phyloP scores from a whole-genome alignment of 2,329 filamentous ascomycete genomes.

The Eutypa lata region DNA sequence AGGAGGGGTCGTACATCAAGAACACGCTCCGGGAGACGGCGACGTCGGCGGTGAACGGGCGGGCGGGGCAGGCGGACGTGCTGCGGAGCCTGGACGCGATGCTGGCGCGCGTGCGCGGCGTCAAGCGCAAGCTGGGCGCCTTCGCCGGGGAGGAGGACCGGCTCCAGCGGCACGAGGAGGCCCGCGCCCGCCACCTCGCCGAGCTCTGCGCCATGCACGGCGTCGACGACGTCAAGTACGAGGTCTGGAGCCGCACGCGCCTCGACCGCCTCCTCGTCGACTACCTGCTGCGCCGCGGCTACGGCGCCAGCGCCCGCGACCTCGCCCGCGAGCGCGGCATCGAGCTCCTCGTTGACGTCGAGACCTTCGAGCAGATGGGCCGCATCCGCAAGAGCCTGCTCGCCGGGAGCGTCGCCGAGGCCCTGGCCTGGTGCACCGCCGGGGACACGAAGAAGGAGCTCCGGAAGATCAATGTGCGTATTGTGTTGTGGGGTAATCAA shows the following conservation, averaged over 20 bases:
- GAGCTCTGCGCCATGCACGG: conserved; percentile 77
- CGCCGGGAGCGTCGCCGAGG: conserved; percentile 70
- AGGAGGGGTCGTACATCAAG: conserved; percentile 62
- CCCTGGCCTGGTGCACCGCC: conserved; percentile 76
- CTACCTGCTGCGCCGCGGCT: conserved; percentile 82
- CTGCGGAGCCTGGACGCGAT: conserved; percentile 80
- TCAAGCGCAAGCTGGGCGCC: conserved; percentile 81
- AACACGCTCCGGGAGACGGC: conserved; percentile 61
- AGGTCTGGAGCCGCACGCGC: conserved; percentile 79
- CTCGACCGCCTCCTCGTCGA: conserved; percentile 88
- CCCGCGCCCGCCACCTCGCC: conserved; percentile 76
- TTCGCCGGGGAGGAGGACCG: conserved; percentile 76
- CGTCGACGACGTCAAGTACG: conserved; percentile 89
- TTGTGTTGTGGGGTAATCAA: no score
- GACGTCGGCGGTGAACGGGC: conserved; percentile 62
- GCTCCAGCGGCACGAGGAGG: conserved; percentile 71
- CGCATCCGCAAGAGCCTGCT: conserved; percentile 72
- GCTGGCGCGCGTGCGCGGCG: conserved; percentile 76
- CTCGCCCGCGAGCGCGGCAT: conserved; percentile 75
- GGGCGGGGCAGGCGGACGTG: conserved; percentile 65
- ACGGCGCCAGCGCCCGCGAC: conserved; percentile 70
- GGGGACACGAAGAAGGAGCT: conserved; percentile 86
- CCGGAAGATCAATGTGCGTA: conserved; percentile 74
- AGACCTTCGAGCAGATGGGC: conserved; percentile 81
- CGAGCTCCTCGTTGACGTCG: conserved; percentile 78